Percentiles rank a stretch among this genome's conserved stretches.
Evolutionary conservation across 257 asterid species (phyloP).

Genomic region (Ligustrum vulgare): DNA sequence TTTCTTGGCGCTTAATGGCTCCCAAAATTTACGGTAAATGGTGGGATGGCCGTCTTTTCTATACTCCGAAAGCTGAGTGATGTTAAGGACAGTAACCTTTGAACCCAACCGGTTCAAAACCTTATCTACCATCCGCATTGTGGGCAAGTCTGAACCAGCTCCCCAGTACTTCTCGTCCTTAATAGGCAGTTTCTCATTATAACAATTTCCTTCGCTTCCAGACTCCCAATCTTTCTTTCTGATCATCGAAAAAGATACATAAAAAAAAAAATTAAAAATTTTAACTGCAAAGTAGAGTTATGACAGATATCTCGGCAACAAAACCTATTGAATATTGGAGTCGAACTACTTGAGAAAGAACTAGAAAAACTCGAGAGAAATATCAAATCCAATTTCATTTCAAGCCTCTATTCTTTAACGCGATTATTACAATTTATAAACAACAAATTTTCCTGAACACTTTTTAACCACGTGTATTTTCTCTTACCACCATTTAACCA

Average conservation of each 20-base stretch:
- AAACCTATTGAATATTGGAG: neutral
- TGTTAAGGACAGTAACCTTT: slow-evolving; percentile 65
- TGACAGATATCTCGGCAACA: neutral
- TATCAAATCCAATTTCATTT: neutral
- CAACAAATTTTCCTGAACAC: too few relatives aligned
- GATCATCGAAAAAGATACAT: slow-evolving; percentile 16
- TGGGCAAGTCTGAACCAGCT: slow-evolving; percentile 64
- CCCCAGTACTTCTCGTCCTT: slow-evolving; percentile 60
- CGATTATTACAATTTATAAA: too few relatives aligned
- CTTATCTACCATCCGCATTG: slow-evolving; percentile 75
- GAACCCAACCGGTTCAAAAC: slow-evolving; percentile 53
- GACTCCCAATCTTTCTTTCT: slow-evolving; percentile 81
- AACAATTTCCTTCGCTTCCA: slow-evolving; percentile 79
- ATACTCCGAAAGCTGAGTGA: slow-evolving; percentile 84
- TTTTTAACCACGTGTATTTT: too few relatives aligned
- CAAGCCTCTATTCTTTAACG: neutral
- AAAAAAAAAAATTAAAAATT: neutral
- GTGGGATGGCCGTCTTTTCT: slow-evolving; percentile 93
- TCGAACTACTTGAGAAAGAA: neutral
- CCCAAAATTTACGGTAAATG: slow-evolving; percentile 93
- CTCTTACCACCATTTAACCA: too few relatives aligned
- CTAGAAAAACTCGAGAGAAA: neutral
- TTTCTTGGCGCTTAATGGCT: slow-evolving; percentile 53
- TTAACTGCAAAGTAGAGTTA: neutral
- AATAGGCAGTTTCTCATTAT: slow-evolving; percentile 69